A percentile compares a stretch with the other conserved stretches of the same genome.
Conservation (phyloP, 129 eudicot genomes). For the Solidago caesia region DNA sequence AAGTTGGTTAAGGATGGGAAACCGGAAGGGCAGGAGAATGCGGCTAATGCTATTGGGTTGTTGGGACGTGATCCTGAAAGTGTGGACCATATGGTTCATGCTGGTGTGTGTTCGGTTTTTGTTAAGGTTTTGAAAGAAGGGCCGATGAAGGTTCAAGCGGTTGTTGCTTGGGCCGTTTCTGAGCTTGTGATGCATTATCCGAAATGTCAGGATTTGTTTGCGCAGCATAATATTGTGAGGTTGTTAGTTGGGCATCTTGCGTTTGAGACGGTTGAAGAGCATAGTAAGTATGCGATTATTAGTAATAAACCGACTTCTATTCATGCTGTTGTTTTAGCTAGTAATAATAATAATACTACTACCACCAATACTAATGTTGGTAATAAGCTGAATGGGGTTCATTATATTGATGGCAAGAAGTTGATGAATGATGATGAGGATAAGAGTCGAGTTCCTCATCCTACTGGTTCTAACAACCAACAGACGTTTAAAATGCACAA, state of each 20-base stretch:
- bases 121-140: constrained; percentile 48
- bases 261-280: constrained; percentile 50
- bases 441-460: constrained; percentile 31
- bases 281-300: constrained; percentile 49
- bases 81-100: constrained; percentile 42
- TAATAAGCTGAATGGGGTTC: constrained; percentile 10
- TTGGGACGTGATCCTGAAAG: constrained; percentile 45
- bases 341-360: constrained; percentile 23
- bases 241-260: constrained; percentile 50
- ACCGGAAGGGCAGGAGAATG: constrained; percentile 47
- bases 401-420: background rate
- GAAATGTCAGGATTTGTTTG: constrained; percentile 42
- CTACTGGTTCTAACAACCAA: constrained; percentile 29
- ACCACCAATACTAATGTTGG: background rate
- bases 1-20: constrained; percentile 46
- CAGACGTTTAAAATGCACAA: constrained; percentile 33
- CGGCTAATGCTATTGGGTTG: constrained; percentile 41
- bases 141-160: constrained; percentile 47
- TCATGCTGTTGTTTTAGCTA: constrained; percentile 46
- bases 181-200: constrained; percentile 40
- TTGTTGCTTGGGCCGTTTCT: constrained; percentile 53
- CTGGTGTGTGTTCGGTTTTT: constrained; percentile 47
- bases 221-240: constrained; percentile 41
- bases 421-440: constrained; percentile 27
- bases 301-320: constrained; percentile 38